A percentile compares a stretch with the other conserved stretches of the same genome.
phyloP scores from a whole-genome alignment of 2,329 filamentous ascomycete genomes.

The Apiospora marii region DNA sequence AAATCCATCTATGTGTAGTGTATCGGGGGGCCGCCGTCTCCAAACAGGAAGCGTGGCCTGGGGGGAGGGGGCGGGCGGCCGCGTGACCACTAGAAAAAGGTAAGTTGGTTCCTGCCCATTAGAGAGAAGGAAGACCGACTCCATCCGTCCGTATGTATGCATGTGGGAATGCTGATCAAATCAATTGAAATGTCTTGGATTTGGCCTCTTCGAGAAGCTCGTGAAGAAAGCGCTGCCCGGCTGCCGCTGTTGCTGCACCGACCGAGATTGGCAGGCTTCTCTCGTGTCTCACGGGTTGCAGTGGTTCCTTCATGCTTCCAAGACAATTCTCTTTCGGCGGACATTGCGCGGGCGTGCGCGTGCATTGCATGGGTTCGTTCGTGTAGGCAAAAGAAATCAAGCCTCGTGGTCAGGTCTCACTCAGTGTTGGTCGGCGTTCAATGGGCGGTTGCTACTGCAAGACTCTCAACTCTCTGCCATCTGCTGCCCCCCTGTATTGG shows the following conservation, averaged over 20 bases:
- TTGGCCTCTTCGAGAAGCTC: too few relatives aligned
- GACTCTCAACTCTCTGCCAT: not conserved
- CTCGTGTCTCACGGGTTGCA: slow-evolving; percentile 4
- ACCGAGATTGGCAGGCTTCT: not conserved
- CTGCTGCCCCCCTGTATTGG: slow-evolving; percentile 38
- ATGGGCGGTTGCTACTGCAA: not conserved
- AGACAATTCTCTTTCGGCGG: not conserved
- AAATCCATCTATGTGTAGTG: too few relatives aligned
- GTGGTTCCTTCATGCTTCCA: not conserved
- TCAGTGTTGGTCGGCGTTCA: not conserved
- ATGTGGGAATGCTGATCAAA: not conserved
- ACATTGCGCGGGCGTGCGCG: not conserved
- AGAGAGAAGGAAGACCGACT: not conserved
- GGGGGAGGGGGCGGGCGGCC: not conserved
- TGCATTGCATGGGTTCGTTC: not conserved
- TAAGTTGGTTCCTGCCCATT: not conserved
- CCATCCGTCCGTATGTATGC: not conserved
- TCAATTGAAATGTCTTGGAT: not conserved
- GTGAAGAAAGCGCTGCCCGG: not conserved
- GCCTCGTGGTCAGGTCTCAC: not conserved
- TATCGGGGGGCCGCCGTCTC: not conserved
- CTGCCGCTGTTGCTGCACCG: not conserved
- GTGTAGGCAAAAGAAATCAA: not conserved
- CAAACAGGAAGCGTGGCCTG: not conserved
- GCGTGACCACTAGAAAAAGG: not conserved